Conservation (phyloP, 768 basidiomycete genomes). For the Amanita rimosa region DNA sequence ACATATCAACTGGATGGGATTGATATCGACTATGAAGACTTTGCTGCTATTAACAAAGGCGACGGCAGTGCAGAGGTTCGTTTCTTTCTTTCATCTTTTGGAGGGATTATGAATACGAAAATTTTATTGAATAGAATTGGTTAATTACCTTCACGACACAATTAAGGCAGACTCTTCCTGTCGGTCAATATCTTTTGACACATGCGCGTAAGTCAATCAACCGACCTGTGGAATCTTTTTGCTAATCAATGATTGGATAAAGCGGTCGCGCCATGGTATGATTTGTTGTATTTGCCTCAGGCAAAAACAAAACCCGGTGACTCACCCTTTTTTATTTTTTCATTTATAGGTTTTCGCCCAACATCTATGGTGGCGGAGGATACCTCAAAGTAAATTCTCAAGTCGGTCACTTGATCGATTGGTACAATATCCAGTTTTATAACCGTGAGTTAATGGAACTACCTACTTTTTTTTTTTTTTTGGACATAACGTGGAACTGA, state of each 20-base stretch:
- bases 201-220: slow-evolving; percentile 36
- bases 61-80: slow-evolving; percentile 42
- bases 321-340: too few relatives aligned
- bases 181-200: slow-evolving; percentile 36
- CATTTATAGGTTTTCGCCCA: slow-evolving; percentile 31
- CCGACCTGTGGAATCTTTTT: background rate
- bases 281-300: background rate
- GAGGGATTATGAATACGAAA: too few relatives aligned
- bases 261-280: slow-evolving; percentile 3
- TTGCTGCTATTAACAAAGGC: slow-evolving; percentile 43
- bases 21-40: slow-evolving; percentile 73
- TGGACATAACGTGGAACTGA: too few relatives aligned
- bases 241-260: background rate
- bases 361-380: slow-evolving; percentile 34
- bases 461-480: too few relatives aligned
- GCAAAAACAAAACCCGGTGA: background rate
- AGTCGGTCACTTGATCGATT: slow-evolving; percentile 53
- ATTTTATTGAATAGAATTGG: too few relatives aligned
- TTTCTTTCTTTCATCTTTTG: too few relatives aligned
- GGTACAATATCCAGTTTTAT: slow-evolving; percentile 41
- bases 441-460: slow-evolving; percentile 19
- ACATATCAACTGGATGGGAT: slow-evolving; percentile 54
- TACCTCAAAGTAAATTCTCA: slow-evolving; percentile 41
- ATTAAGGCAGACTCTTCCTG: slow-evolving; percentile 35
- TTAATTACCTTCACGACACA: slow-evolving; percentile 41